Evolutionary conservation across 495 filamentous ascomycete species (phyloP).

Genomic region (Pseudomonodictys pantanalensis): DNA sequence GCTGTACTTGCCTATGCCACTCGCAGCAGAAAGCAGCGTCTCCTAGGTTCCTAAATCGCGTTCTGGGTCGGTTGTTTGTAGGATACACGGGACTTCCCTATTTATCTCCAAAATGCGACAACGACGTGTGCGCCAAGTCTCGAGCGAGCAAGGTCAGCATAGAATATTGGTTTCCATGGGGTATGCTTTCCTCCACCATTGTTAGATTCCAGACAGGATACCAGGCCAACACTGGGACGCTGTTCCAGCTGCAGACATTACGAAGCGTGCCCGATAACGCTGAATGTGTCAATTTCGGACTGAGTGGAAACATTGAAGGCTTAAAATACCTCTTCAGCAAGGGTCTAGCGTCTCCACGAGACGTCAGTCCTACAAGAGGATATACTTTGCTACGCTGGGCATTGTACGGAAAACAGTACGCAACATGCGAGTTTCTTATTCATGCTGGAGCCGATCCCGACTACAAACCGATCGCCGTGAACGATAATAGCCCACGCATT

Average conservation of each 20-base stretch:
- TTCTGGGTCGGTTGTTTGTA: conserved; percentile 6
- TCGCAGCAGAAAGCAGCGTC: conserved; percentile 6
- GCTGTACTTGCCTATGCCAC: conserved; percentile 11
- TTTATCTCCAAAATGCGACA: conserved; percentile 6
- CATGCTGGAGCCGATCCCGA: conserved; percentile 36
- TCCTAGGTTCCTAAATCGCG: background rate
- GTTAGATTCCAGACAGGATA: conserved; percentile 3
- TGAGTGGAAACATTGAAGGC: conserved; percentile 32
- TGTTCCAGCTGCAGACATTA: conserved; percentile 9
- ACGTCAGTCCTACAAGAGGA: conserved; percentile 33
- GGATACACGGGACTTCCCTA: conserved; percentile 8
- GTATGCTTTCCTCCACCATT: conserved; percentile 7
- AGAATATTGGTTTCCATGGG: conserved; percentile 16
- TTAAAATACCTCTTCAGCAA: conserved; percentile 32
- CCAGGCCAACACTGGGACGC: conserved; percentile 4
- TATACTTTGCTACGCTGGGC: conserved; percentile 35
- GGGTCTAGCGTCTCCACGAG: conserved; percentile 31
- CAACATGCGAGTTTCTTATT: conserved; percentile 36
- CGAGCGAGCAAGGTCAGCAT: conserved; percentile 12
- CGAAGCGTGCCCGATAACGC: conserved; percentile 24
- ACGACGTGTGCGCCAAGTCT: background rate
- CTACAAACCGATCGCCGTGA: conserved; percentile 30
- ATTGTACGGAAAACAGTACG: conserved; percentile 37
- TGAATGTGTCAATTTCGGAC: conserved; percentile 26
- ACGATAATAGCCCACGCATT: conserved; percentile 35